Conservation (phyloP, 2,329 filamentous ascomycete genomes). For the Ophiostoma populinum region DNA sequence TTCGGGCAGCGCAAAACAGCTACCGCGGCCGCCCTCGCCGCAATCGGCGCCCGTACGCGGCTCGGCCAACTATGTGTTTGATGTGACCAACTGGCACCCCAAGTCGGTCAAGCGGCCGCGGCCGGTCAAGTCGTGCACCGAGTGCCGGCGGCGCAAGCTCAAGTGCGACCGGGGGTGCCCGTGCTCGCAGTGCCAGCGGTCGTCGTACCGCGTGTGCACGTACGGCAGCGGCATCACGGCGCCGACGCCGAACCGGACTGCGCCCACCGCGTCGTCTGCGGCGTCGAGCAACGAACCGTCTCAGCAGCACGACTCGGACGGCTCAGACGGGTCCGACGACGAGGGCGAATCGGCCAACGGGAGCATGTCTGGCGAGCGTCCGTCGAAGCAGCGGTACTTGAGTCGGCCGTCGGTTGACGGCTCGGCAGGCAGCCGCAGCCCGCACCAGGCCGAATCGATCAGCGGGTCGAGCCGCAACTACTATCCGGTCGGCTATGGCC, state of each 20-base stretch:
- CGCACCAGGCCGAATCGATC: not conserved
- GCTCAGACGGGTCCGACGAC: slow-evolving; percentile 12
- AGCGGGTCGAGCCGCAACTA: too few relatives aligned
- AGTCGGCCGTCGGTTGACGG: slow-evolving; percentile 3
- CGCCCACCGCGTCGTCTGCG: too few relatives aligned
- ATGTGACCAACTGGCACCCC: slow-evolving; percentile 12
- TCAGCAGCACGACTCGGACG: slow-evolving; percentile 23
- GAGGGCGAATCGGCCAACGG: slow-evolving; percentile 9
- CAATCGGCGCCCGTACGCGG: slow-evolving; percentile 1
- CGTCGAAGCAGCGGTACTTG: slow-evolving; percentile 20
- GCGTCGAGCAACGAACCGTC: slow-evolving; percentile 27
- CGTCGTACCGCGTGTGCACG: slow-evolving; percentile 30
- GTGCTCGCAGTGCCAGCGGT: slow-evolving; percentile 41
- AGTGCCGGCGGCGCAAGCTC: slow-evolving; percentile 39
- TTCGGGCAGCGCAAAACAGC: not conserved
- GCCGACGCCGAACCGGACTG: too few relatives aligned
- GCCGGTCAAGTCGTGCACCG: slow-evolving; percentile 38
- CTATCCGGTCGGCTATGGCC: too few relatives aligned
- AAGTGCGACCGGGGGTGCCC: slow-evolving; percentile 37
- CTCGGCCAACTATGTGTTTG: slow-evolving; percentile 10
- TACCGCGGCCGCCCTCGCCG: slow-evolving; percentile 1
- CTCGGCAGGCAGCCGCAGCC: not conserved
- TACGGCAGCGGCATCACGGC: slow-evolving; percentile 31
- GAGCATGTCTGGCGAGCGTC: slow-evolving; percentile 14
- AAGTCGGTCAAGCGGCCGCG: slow-evolving; percentile 32